Evolutionary conservation across 306 rosid species (phyloP).

Genomic region (Quercus dentata): DNA sequence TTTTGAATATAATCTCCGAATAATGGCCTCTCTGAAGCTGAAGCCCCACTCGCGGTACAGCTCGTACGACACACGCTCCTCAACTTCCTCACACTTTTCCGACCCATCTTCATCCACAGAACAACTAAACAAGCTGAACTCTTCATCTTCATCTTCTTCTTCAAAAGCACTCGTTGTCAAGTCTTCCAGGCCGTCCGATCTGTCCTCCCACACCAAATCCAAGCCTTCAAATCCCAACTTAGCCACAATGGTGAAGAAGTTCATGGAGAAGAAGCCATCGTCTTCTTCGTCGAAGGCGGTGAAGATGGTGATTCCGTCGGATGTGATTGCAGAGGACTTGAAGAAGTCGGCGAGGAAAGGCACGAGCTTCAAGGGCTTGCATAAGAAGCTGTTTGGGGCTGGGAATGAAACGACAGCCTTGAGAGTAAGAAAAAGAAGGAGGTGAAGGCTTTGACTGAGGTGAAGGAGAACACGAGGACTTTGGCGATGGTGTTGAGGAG

Average conservation of each 20-base stretch:
- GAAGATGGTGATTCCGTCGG: slow-evolving; percentile 57
- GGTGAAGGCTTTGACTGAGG: slow-evolving; percentile 90
- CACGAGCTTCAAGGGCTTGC: slow-evolving; percentile 52
- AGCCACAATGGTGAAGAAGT: slow-evolving; percentile 67
- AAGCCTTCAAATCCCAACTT: slow-evolving; percentile 55
- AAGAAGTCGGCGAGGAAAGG: slow-evolving; percentile 66
- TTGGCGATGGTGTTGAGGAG: slow-evolving; percentile 90
- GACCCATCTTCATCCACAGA: slow-evolving; percentile 80
- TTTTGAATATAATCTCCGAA: too few species aligned
- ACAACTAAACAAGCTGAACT: background rate
- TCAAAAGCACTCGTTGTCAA: slow-evolving; percentile 68
- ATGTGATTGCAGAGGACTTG: slow-evolving; percentile 56
- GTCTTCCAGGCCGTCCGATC: slow-evolving; percentile 44
- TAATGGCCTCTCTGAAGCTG: slow-evolving; percentile 34
- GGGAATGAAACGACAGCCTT: slow-evolving; percentile 28
- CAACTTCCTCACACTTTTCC: slow-evolving; percentile 66
- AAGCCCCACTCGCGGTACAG: slow-evolving; percentile 82
- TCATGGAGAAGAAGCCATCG: slow-evolving; percentile 56
- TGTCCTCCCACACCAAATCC: slow-evolving; percentile 15
- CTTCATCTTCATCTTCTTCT: slow-evolving; percentile 28
- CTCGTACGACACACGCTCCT: slow-evolving; percentile 72
- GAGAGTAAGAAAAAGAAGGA: slow-evolving; percentile 43
- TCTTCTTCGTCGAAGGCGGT: slow-evolving; percentile 32
- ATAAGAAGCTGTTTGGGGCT: slow-evolving; percentile 70
- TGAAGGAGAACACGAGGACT: slow-evolving; percentile 81